A percentile compares a stretch with the other conserved stretches of the same genome.
These are phyloP conservation scores for Babesia ovis DNA, from an alignment of 169 alveolate species.

Conservation along the genomic window DNA sequence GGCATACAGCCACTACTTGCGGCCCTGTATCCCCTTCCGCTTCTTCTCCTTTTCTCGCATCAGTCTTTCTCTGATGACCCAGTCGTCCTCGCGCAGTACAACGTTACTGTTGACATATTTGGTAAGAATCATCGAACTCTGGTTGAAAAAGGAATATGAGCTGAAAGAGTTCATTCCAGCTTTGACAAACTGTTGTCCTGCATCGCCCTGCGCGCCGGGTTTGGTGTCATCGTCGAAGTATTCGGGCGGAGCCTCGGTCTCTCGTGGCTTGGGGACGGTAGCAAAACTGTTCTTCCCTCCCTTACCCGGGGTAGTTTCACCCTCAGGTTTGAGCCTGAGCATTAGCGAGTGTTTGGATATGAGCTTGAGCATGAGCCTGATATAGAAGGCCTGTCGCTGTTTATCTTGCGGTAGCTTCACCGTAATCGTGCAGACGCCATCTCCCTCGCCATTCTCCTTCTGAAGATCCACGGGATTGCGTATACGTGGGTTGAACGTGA, in stretches of 20 bases:
- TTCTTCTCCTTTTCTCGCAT: slow-evolving; percentile 51
- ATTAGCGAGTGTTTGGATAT: slow-evolving; percentile 45
- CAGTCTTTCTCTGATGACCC: slow-evolving; percentile 36
- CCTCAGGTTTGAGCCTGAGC: slow-evolving; percentile 44
- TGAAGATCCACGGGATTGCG: slow-evolving; percentile 16
- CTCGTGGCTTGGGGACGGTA: slow-evolving; percentile 7
- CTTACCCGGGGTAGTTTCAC: not conserved
- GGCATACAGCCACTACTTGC: not conserved
- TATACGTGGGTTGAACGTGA: slow-evolving; percentile 50
- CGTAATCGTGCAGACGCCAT: slow-evolving; percentile 68
- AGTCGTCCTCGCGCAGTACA: slow-evolving; percentile 58
- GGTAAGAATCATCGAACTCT: slow-evolving; percentile 54
- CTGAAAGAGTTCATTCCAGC: slow-evolving; percentile 30
- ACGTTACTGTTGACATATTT: slow-evolving; percentile 56
- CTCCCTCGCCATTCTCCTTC: slow-evolving; percentile 52
- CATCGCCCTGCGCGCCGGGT: slow-evolving; percentile 15
- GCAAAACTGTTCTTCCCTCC: not conserved
- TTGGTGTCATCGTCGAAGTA: slow-evolving; percentile 58
- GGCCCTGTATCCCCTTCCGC: slow-evolving; percentile 3
- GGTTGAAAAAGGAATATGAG: slow-evolving; percentile 62
- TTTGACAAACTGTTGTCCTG: slow-evolving; percentile 16
- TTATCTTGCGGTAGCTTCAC: slow-evolving; percentile 60
- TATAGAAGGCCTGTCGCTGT: slow-evolving; percentile 48
- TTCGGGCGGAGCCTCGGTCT: slow-evolving; percentile 47
- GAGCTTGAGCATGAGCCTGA: slow-evolving; percentile 46